phyloP scores from a whole-genome alignment of 805 yeast species.

The Lachancea waltii region DNA sequence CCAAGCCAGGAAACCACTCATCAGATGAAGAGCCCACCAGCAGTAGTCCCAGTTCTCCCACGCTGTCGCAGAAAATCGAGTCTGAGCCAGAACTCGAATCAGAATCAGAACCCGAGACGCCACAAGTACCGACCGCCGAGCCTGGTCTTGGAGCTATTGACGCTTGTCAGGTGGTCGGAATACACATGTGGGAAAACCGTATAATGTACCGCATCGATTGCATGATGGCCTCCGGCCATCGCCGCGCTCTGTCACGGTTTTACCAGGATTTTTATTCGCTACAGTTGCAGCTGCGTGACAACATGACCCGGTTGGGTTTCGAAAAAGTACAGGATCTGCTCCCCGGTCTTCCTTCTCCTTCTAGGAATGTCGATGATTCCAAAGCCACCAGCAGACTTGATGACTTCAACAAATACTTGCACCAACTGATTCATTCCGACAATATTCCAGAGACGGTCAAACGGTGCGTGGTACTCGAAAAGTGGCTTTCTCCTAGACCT shows the following conservation, averaged over 20 bases:
- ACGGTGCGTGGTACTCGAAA: constrained; percentile 2
- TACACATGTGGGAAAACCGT: constrained; percentile 13
- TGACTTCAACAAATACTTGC: constrained; percentile 8
- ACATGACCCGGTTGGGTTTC: neutral
- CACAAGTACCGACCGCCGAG: neutral
- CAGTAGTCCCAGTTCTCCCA: neutral
- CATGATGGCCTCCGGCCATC: constrained; percentile 10
- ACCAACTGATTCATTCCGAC: constrained; percentile 2
- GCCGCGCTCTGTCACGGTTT: constrained; percentile 11
- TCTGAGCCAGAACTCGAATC: neutral
- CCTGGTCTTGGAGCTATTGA: neutral
- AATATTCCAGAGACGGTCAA: constrained; percentile 4
- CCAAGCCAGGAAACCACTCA: neutral
- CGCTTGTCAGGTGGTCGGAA: constrained; percentile 11
- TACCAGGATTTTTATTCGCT: constrained; percentile 22
- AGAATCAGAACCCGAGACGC: neutral
- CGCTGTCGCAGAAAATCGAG: neutral
- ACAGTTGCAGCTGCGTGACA: constrained; percentile 14
- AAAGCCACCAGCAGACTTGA: constrained; percentile 2
- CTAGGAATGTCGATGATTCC: neutral
- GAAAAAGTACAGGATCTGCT: neutral
- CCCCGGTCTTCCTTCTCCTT: constrained; percentile 11
- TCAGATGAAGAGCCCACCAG: neutral
- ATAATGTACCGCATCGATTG: constrained; percentile 17
- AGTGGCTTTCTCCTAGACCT: constrained; percentile 9